Evolutionary conservation across 495 filamentous ascomycete species (phyloP), one percentile per base, ranked within the genome.

Genomic region (Gamarada debralockiae): DNA sequence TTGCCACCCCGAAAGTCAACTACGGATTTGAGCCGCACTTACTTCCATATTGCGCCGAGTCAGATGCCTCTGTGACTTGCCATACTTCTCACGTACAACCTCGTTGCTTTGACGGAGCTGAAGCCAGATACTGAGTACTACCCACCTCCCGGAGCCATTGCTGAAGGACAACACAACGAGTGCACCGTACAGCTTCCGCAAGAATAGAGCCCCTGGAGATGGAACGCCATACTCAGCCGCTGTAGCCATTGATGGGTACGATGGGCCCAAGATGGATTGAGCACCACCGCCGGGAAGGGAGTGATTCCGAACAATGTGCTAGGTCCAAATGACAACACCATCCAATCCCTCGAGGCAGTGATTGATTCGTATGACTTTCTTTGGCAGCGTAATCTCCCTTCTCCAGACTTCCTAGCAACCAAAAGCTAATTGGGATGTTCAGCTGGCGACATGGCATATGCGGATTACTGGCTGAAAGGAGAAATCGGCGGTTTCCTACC

Each of bases 51-150:
- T 13, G 50, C 13, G 62, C 67, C 6, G 72, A 67, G 48, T 73
- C 74, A 2, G 58, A 65, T 24, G 50, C 47, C 0, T 73, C 73
- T 0, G 63, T 70, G 12, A 80, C 76, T 0, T 81, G 79, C 48
- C 41, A 53, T 7, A 75, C 76, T 8, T 78, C 75, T 69, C 3
- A 81, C 78, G 0, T 79, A 71, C 58, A 75, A 34, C 14, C 48
- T 74, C 43, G 70, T 73, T 20, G 63, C 65, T 15, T 56, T 74
- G 36, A 50, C 52, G 15, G 38, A 66, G 33, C 61, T 77, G 8
- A 51, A 63, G 41, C 40, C 70, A 8, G 70, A 66, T 21, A 71
- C 67, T 6, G 70, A 65, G n/a, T 73, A 74, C 63, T 74, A 69
- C 56, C n/a, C 73, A 74, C 58, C 63, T 50, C 31, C 64, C 66